A percentile compares a stretch with the other conserved stretches of the same genome.
phyloP scores from a whole-genome alignment of 257 asterid genomes.

The Nicotiana attenuata region DNA sequence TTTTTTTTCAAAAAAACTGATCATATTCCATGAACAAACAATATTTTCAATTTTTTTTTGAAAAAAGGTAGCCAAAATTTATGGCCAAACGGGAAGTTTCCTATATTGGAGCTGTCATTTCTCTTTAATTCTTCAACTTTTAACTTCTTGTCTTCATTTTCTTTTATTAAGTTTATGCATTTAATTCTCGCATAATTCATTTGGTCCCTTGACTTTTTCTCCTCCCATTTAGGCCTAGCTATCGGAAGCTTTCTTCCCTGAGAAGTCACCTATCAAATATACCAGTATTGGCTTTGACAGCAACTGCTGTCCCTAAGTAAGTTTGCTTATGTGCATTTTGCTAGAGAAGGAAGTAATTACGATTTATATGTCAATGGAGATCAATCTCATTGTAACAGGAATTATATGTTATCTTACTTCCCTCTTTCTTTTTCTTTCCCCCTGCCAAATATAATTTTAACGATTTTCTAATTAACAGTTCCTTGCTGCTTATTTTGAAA shows the following conservation, averaged over 20 bases:
- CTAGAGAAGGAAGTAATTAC: constrained; percentile 8
- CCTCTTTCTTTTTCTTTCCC: background rate
- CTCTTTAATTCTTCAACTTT: background rate
- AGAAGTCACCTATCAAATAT: constrained; percentile 60
- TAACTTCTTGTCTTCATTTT: constrained; percentile 5
- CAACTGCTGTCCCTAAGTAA: constrained; percentile 98
- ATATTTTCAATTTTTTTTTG: too few relatives aligned
- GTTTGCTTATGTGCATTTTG: constrained; percentile 24
- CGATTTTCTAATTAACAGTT: background rate
- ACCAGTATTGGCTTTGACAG: constrained; percentile 94
- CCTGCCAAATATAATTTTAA: background rate
- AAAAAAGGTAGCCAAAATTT: too few relatives aligned
- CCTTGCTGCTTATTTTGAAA: background rate
- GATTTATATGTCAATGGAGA: background rate
- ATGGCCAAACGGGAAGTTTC: background rate
- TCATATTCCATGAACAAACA: too few relatives aligned
- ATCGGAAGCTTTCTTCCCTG: constrained; percentile 81
- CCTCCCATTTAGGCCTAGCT: constrained; percentile 72
- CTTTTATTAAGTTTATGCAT: constrained; percentile 9
- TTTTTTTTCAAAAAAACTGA: too few relatives aligned
- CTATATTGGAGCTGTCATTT: background rate
- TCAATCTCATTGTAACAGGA: background rate
- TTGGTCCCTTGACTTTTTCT: background rate
- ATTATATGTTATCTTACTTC: background rate
- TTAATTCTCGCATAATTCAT: background rate